Base-by-base conservation (phyloP, 2,329 filamentous ascomycete species). In the Calonectria crousiana region DNA sequence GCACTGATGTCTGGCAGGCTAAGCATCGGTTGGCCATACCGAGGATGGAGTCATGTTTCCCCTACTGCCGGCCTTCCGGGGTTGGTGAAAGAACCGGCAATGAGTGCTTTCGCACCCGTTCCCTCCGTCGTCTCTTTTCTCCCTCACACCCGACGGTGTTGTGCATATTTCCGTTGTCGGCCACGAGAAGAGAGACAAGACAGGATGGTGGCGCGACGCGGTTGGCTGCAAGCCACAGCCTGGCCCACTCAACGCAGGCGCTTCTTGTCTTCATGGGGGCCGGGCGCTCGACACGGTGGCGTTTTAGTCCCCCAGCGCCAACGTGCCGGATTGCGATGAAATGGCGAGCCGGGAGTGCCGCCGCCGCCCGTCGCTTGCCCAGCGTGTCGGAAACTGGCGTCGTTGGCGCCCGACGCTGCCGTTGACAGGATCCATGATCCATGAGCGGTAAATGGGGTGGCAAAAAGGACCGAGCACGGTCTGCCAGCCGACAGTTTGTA, bases 261-360 rank as follows among this genome's bases (percentile, higher is more conserved):
- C 60, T 71, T 66, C 69, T 44, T 26, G 28, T 32, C 26, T 64
- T 34, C 44, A 53, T 71, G 62, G 53, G 41, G 65, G 32, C 64
- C 53, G 26, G 49, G 26, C 28, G 30, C 53, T 52, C 38, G 62
- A 52, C 52, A 66, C 69, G 68, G 74, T 67, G 73, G 69, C 67
- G 56, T 62, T 73, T 74, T 69, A 41, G 65, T 65, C 68, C 64
- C 64, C 74, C 71, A 72, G 74, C 74, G 75, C 74, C 65, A 62
- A 67, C 44, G 9, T 20, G 66, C 62, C 65, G n/a, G 58, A 52
- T 47, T 28, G 18, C 38, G 26, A 49, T 44, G 56, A 41, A 51
- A 62, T 69, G 70, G 67, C 38, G 49, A 73, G 62, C 73, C 68
- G 64, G 69, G 38, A 65, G 44, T 66, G 68, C 67, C 53, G 64